Conservation (phyloP, 345 rosid species). For the Rubroshorea leprosula region DNA sequence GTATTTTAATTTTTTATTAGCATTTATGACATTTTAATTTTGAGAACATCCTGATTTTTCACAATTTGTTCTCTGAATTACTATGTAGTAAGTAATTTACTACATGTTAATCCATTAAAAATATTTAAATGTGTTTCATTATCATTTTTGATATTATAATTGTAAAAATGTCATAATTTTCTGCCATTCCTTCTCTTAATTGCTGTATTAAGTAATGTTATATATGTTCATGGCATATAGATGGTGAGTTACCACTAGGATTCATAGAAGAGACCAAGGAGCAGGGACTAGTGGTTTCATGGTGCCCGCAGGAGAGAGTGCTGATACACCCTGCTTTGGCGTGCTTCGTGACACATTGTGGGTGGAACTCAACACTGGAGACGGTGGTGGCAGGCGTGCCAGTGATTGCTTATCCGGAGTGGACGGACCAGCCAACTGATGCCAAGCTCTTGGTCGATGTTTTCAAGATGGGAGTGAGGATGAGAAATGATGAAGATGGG, state of each 20-base stretch:
- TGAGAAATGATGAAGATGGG: constrained; percentile 27
- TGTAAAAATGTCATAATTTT: too few species aligned
- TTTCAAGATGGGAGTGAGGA: constrained; percentile 38
- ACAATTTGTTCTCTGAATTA: too few species aligned
- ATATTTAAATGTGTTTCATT: too few species aligned
- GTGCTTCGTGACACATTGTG: constrained; percentile 54
- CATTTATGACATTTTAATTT: too few species aligned
- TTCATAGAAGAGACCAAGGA: constrained; percentile 29
- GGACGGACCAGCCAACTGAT: constrained; percentile 40
- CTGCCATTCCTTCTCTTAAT: too few species aligned
- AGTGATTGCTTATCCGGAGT: constrained; percentile 40
- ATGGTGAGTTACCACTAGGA: constrained; percentile 12
- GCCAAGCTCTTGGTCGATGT: constrained; percentile 42
- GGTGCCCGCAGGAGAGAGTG: constrained; percentile 53
- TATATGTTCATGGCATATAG: neutral
- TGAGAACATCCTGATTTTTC: too few species aligned
- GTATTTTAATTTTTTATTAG: too few species aligned
- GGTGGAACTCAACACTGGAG: constrained; percentile 60
- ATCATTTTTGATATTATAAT: too few species aligned
- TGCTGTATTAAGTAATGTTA: too few species aligned
- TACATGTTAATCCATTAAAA: too few species aligned
- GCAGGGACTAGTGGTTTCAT: constrained; percentile 34
- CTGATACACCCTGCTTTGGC: constrained; percentile 33
- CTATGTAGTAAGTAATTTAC: too few species aligned
- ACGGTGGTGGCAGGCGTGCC: constrained; percentile 45